These are phyloP conservation scores for Discostella stelligeroides DNA, from an alignment of 108 stramenopile genomes.

Conservation along the genomic window DNA sequence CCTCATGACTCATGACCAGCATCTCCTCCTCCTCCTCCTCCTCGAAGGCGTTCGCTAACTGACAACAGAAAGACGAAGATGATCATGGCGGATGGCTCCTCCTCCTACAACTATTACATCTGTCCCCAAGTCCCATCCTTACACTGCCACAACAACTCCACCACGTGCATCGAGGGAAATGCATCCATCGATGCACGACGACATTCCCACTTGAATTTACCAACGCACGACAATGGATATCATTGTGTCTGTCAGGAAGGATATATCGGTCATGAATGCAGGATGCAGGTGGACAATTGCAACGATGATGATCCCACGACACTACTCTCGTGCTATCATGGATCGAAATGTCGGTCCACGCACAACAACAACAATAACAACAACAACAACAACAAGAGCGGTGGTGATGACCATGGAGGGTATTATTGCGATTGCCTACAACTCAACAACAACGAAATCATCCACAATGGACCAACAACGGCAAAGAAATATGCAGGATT, in stretches of 20 bases:
- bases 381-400: no score
- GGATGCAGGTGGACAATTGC: conserved; percentile 30
- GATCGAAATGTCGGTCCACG: not conserved
- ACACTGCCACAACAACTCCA: conserved; percentile 30
- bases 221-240: conserved; percentile 43
- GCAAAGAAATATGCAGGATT: conserved; percentile 20
- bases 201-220: conserved; percentile 30
- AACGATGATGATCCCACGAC: not conserved
- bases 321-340: conserved; percentile 4
- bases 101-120: conserved; percentile 9
- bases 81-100: no score
- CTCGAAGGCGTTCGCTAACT: no score
- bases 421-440: conserved; percentile 14
- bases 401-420: conserved; percentile 8
- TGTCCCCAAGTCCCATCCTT: conserved; percentile 42
- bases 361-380: no score
- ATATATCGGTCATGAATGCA: conserved; percentile 43
- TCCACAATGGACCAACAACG: not conserved
- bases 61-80: no score
- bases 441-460: no score
- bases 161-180: conserved; percentile 23
- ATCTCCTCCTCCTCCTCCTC: not conserved
- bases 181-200: conserved; percentile 24
- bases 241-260: conserved; percentile 38
- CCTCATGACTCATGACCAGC: no score